These are phyloP conservation scores for Panus rudis DNA, from an alignment of 768 basidiomycete genomes.

Conservation along the genomic window DNA sequence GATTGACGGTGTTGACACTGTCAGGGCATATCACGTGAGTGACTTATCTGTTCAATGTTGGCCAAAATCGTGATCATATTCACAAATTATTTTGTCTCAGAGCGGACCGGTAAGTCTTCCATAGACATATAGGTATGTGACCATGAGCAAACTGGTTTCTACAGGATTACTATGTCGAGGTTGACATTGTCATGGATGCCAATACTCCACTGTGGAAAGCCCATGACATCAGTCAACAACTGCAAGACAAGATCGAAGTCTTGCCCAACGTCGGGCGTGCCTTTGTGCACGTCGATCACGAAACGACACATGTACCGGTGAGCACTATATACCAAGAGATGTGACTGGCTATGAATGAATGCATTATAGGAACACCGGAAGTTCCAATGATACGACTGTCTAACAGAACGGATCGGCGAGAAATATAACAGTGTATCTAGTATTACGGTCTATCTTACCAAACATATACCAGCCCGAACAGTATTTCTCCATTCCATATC, in stretches of 20 bases:
- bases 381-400: constrained; percentile 10
- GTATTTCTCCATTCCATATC: no score
- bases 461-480: no score
- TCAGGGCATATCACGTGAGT: constrained; percentile 85
- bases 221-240: constrained; percentile 75
- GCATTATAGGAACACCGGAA: constrained; percentile 39
- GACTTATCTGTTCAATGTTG: not conserved
- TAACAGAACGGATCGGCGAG: no score
- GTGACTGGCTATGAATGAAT: constrained; percentile 1
- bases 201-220: constrained; percentile 86
- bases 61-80: constrained; percentile 6
- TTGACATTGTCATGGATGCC: constrained; percentile 90
- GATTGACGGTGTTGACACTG: constrained; percentile 85
- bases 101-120: constrained; percentile 58
- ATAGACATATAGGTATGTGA: constrained; percentile 1
- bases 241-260: constrained; percentile 85
- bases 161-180: constrained; percentile 87
- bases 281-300: constrained; percentile 94
- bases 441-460: no score
- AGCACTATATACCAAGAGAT: constrained; percentile 11
- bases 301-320: constrained; percentile 74
- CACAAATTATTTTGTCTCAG: constrained; percentile 26
- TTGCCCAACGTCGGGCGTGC: constrained; percentile 88
- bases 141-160: constrained; percentile 1
- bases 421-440: constrained; percentile 3